Base-by-base conservation (phyloP, 1,284 basidiomycete genomes). In the Sporisorium graminicola region DNA sequence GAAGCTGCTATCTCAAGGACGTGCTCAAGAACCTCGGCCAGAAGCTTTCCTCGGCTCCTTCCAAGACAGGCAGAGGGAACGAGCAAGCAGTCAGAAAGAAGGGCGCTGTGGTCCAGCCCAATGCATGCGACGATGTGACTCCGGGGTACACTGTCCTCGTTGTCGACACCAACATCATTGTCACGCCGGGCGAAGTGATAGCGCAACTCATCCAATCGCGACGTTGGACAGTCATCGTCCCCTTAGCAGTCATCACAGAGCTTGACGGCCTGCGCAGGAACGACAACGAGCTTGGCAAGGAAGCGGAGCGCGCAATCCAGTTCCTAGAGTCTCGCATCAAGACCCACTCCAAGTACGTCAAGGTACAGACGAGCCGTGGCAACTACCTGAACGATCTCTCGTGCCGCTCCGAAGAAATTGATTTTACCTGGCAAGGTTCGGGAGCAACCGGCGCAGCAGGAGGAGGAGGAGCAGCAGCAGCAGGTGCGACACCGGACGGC, bases 311-410 rank as follows among this genome's bases (percentile, higher is more conserved):
- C 16, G 93, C 94, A 0, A 88, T 97, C 58, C 78, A 88, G 0
- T 95, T 94, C 81, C 89, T 98, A 77, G 86, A 90, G 90, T 18
- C 87, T 89, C n/a, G 91, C 74, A 87, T 98, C 67, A 92, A 92
- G 55, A 89, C 91, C 6, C 92, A 94, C 78, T 87, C 91, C 0
- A 87, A 88, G 5, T 92, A 91, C 18, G 90, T 98, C 86, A 98
- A 98, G 87, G 91, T 98, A 12, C 94, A 95, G 86, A 99, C 97
- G 0, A 93, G 92, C 16, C 92, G 92, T 69, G 96, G 96, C 77
- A 99, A 98, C 86, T 98, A 98, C 85, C 89, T 99, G 2, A 89
- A 90, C 2, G 92, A 92, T 56, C 89, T 99, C 37, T 91, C 88
- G 77, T 91, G 98, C 44, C 91, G 95, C 14, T 91, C 90, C 2